Base-by-base conservation (phyloP, 306 rosid species). In the Quercus cerris region DNA sequence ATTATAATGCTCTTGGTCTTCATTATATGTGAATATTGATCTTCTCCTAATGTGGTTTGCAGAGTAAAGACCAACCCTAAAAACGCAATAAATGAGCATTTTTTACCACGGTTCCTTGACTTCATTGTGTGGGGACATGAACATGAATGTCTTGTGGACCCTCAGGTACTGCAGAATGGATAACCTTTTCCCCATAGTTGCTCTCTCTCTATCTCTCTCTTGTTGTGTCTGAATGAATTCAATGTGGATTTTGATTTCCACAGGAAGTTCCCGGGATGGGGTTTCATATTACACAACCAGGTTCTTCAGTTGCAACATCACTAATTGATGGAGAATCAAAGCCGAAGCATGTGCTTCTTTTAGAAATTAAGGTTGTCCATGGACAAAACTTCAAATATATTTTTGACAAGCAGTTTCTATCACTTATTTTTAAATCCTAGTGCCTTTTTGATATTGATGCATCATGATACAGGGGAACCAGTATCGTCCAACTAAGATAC, bases 191-290 rank as follows among this genome's bases (percentile, higher is more conserved):
- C 49, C 22, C 17, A 0, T 49, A 49, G 15, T 49, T 11, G 17
- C 54, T 49, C 27, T 4, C 66, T 11, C 44, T 54, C 64, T 79
- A 31, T 55, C 74, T 62, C 78, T 31, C 77, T 9, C 49, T 51
- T 4, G n/a, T 15, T 69, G 44, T 19, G 70, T 67, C 33, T 75
- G 63, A 70, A 62, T 68, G 52, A 81, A 71, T 76, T 69, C 46
- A 68, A 73, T 70, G 56, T 88, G 77, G 77, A 67, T 63, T 75
- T 79, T 46, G 56, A 70, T 78, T 81, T 84, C 76, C 63, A 86
- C 86, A 95, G 99, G 99, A 95, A 88, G 97, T 95, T 88, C 90
- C 97, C 9, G 99, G 98, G 82, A 93, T 93, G 99, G 98, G 99
- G 66, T 95, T 95, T 87, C 99, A 95, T 91, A 92, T 95, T 82